Conservation (phyloP, 176 grass and related monocot species). For the Triticum urartu region DNA sequence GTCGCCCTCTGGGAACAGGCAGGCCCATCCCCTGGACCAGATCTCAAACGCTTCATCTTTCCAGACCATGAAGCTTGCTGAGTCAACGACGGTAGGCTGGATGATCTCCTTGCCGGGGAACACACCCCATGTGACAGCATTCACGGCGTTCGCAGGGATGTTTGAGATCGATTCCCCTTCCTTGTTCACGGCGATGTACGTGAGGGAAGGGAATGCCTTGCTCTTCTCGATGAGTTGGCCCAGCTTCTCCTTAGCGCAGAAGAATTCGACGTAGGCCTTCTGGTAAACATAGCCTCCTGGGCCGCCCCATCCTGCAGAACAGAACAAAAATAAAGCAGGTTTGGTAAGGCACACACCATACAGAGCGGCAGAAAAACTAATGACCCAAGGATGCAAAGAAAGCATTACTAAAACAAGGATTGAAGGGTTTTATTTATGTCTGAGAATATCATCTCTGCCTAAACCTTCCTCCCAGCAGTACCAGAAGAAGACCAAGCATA, state of each 20-base stretch:
- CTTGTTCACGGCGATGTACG: slow-evolving; percentile 75
- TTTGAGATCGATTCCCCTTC: slow-evolving; percentile 55
- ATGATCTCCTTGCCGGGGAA: slow-evolving; percentile 82
- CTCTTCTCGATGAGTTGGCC: slow-evolving; percentile 50
- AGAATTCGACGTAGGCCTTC: slow-evolving; percentile 85
- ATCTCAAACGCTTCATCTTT: slow-evolving; percentile 90
- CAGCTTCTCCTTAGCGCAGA: slow-evolving; percentile 71
- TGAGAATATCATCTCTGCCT: neutral
- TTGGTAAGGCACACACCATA: neutral
- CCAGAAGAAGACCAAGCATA: neutral
- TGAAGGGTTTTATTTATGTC: neutral
- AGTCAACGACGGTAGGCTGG: slow-evolving; percentile 65
- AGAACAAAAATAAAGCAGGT: neutral
- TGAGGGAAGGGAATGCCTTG: slow-evolving; percentile 63
- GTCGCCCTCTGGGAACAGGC: slow-evolving; percentile 61
- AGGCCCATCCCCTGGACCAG: slow-evolving; percentile 67
- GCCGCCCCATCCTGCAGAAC: slow-evolving; percentile 72
- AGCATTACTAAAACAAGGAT: neutral
- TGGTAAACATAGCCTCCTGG: slow-evolving; percentile 86
- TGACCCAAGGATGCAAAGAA: no score
- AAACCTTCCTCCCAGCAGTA: neutral
- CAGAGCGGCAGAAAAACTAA: neutral
- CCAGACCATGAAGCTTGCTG: slow-evolving; percentile 76
- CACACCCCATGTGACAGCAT: slow-evolving; percentile 86
- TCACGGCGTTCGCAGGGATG: slow-evolving; percentile 49